Conservation (phyloP, 768 basidiomycete species). For the Xerocomus spinulosus region DNA sequence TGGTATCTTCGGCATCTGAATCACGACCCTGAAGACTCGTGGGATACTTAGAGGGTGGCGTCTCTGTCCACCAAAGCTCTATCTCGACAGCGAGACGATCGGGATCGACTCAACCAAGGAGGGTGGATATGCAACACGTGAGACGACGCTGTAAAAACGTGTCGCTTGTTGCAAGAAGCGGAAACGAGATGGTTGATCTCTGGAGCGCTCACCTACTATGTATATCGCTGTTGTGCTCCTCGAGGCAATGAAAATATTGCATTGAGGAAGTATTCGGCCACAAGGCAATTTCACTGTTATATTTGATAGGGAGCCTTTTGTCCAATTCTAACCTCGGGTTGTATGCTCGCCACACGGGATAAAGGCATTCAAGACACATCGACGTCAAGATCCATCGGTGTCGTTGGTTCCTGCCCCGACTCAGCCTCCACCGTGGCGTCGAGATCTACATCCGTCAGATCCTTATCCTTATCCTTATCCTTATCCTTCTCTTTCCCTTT, state of each 20-base stretch:
- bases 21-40: no score
- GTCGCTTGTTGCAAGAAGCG: neutral
- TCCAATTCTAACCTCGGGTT: no score
- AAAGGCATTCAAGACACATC: conserved; percentile 35
- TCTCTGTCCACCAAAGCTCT: conserved; percentile 2
- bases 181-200: neutral
- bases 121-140: conserved; percentile 3
- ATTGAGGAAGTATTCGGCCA: no score
- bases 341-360: no score
- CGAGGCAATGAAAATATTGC: no score
- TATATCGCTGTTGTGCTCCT: no score
- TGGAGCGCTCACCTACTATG: no score
- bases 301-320: no score
- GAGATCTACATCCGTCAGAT: conserved; percentile 31
- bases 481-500: conserved; percentile 17
- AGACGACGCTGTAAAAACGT: conserved; percentile 8
- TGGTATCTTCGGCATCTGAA: no score
- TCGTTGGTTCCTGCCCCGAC: conserved; percentile 31
- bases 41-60: no score
- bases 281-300: no score
- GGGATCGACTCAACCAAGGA: neutral
- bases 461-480: conserved; percentile 23
- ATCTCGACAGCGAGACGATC: conserved; percentile 6
- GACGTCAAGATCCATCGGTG: conserved; percentile 36
- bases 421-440: conserved; percentile 28